These are phyloP conservation scores for Daldinia bambusicola DNA, from an alignment of 495 filamentous ascomycete species.

Conservation along the genomic window DNA sequence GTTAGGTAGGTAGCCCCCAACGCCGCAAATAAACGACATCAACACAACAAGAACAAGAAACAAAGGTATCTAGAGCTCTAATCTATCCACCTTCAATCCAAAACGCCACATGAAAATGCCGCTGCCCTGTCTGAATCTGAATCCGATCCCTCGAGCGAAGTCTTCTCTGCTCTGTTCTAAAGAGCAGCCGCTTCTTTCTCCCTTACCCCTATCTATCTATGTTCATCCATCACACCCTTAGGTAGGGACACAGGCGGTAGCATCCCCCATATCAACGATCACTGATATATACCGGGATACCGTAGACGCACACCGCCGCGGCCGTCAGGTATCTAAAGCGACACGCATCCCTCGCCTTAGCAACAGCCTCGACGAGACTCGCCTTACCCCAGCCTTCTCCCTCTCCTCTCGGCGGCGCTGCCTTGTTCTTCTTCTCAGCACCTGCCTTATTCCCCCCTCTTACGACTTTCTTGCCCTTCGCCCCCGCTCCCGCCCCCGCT, in stretches of 20 bases:
- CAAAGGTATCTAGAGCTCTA: conserved; percentile 2
- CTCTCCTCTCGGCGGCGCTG: neutral
- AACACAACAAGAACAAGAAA: neutral
- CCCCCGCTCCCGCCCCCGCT: conserved; percentile 22
- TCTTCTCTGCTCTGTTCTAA: neutral
- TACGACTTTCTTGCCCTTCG: conserved; percentile 35
- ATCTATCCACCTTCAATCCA: neutral
- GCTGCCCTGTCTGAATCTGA: neutral
- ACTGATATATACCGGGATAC: conserved; percentile 85
- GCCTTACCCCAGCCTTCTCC: conserved; percentile 23
- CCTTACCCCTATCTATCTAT: no score
- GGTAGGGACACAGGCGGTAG: no score
- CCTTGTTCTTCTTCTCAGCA: conserved; percentile 22
- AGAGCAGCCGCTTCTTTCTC: no score
- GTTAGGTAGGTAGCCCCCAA: conserved; percentile 6
- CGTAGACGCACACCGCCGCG: conserved; percentile 92
- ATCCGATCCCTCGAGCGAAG: neutral
- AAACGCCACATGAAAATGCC: conserved; percentile 20
- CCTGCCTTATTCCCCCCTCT: conserved; percentile 17
- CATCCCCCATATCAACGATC: conserved; percentile 11
- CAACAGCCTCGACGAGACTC: conserved; percentile 81
- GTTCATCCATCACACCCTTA: no score
- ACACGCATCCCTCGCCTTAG: conserved; percentile 75
- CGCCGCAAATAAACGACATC: neutral
- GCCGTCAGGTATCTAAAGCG: conserved; percentile 90